A percentile compares a stretch with the other conserved stretches of the same genome.
Evolutionary conservation across 169 alveolate species (phyloP).

Genomic region (Cryptosporidium ubiquitum): DNA sequence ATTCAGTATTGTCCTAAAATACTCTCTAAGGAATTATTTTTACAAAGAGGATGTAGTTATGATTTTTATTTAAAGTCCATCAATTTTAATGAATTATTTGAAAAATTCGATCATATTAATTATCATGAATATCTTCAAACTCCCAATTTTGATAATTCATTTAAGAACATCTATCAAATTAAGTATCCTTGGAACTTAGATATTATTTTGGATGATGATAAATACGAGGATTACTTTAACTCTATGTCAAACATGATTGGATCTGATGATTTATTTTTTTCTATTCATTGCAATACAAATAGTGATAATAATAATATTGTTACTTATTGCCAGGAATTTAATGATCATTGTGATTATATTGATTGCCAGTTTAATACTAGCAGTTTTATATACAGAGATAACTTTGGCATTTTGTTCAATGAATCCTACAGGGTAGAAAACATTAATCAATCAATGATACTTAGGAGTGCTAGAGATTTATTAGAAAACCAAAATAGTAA

Average conservation of each 20-base stretch:
- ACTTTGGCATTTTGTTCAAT: constrained; percentile 12
- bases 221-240: constrained; percentile 16
- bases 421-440: neutral
- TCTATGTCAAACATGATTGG: constrained; percentile 26
- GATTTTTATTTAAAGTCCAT: neutral
- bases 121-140: neutral
- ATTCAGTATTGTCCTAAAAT: neutral
- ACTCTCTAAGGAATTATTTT: neutral
- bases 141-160: neutral
- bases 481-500: neutral
- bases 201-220: constrained; percentile 18
- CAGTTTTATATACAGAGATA: constrained; percentile 27
- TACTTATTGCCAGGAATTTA: neutral
- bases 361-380: neutral
- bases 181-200: constrained; percentile 47
- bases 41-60: neutral
- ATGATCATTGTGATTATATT: neutral
- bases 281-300: neutral
- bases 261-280: constrained; percentile 44
- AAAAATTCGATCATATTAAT: neutral
- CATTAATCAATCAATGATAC: neutral
- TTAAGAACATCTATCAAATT: neutral
- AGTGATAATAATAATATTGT: neutral
- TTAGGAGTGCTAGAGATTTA: neutral
- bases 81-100: neutral